Percentiles rank a stretch among this genome's conserved stretches.
phyloP scores from a whole-genome alignment of 2,329 filamentous ascomycete genomes.

The Fusarium succisae region DNA sequence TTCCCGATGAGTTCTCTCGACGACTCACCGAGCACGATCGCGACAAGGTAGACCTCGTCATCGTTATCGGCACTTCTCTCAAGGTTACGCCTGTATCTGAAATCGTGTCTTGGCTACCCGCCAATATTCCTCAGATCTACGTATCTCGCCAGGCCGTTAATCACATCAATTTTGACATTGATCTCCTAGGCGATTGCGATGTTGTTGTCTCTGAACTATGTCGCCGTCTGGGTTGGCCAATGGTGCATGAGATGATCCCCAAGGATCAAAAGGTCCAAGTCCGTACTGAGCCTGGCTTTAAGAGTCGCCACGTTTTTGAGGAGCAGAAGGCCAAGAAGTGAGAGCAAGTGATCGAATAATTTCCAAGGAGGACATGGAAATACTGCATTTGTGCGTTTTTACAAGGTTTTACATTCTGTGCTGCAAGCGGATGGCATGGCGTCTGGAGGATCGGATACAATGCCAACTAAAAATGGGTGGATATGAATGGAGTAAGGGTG shows the following conservation, averaged over 20 bases:
- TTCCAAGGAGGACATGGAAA: background rate
- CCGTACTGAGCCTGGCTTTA: constrained; percentile 47
- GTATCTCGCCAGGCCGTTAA: constrained; percentile 84
- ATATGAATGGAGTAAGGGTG: constrained; percentile 29
- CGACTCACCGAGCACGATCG: constrained; percentile 85
- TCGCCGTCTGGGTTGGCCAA: constrained; percentile 79
- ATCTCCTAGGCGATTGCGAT: constrained; percentile 95
- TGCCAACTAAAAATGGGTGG: constrained; percentile 27
- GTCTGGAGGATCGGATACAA: constrained; percentile 26
- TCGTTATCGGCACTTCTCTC: constrained; percentile 95
- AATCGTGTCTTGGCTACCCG: constrained; percentile 81
- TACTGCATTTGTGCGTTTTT: background rate
- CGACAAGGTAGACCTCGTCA: constrained; percentile 83
- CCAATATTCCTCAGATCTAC: constrained; percentile 88
- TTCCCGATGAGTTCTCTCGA: constrained; percentile 84
- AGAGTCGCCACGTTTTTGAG: constrained; percentile 52
- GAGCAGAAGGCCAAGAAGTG: constrained; percentile 25
- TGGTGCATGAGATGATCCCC: constrained; percentile 87
- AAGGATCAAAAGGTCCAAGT: constrained; percentile 69
- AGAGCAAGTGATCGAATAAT: background rate
- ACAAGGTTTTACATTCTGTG: constrained; percentile 2
- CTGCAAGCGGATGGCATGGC: constrained; percentile 34
- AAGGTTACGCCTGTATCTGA: constrained; percentile 96
- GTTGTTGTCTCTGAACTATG: constrained; percentile 88
- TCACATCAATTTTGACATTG: constrained; percentile 96